Evolutionary conservation across 331 rosid genomes (phyloP).

Genomic region (Telfairia occidentalis): DNA sequence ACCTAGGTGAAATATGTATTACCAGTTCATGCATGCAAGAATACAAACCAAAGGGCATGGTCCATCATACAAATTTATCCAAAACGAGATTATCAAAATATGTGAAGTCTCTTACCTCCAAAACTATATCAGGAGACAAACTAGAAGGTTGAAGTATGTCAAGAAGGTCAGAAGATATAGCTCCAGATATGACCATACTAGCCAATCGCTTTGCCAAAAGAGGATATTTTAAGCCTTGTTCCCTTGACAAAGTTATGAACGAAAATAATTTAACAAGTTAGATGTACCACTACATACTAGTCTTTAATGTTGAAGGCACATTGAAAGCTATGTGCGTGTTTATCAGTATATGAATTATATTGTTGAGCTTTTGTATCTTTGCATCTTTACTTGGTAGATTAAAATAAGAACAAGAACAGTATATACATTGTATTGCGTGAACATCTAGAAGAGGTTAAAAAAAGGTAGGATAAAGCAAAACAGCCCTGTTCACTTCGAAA

Average conservation of each 20-base stretch:
- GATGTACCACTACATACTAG: neutral
- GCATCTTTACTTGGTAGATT: neutral
- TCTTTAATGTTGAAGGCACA: neutral
- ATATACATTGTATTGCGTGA: neutral
- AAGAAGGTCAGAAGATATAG: conserved; percentile 43
- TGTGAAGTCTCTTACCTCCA: conserved; percentile 29
- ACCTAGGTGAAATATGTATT: neutral
- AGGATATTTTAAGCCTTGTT: conserved; percentile 70
- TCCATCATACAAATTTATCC: neutral
- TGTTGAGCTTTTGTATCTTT: neutral
- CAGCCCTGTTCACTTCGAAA: no score
- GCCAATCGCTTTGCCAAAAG: conserved; percentile 80
- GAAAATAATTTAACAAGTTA: neutral
- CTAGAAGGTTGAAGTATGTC: conserved; percentile 86
- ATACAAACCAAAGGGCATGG: neutral
- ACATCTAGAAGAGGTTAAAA: neutral
- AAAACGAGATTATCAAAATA: neutral
- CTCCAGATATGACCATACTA: conserved; percentile 76
- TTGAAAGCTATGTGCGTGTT: neutral
- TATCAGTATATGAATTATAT: neutral
- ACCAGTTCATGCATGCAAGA: neutral
- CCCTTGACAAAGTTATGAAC: conserved; percentile 34
- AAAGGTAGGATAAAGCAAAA: neutral
- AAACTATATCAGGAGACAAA: conserved; percentile 46
- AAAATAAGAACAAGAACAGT: neutral